These are phyloP conservation scores for Moricandia moricandioides DNA, from an alignment of 345 rosid genomes.

Conservation along the genomic window DNA sequence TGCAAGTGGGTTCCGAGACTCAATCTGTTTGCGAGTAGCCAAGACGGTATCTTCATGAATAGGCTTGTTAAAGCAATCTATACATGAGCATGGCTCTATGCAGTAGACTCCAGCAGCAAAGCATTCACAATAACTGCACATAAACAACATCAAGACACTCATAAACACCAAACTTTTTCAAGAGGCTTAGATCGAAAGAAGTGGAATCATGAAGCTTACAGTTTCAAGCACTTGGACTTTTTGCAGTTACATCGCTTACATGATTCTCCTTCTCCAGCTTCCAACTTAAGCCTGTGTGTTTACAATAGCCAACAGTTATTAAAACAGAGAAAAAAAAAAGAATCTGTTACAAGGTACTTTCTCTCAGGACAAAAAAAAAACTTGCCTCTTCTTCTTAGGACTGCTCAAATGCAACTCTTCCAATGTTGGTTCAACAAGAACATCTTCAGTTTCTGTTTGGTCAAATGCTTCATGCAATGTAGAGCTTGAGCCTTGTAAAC, in stretches of 20 bases:
- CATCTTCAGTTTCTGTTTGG: conserved; percentile 36
- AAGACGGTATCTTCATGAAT: conserved; percentile 88
- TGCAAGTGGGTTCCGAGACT: conserved; percentile 95
- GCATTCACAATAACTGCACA: conserved; percentile 61
- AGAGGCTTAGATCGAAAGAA: not conserved
- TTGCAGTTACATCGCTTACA: conserved; percentile 98
- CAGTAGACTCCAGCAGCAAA: conserved; percentile 99
- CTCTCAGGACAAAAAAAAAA: conserved; percentile 3
- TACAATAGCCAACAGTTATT: not conserved
- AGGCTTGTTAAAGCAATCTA: conserved; percentile 93
- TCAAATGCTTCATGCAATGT: conserved; percentile 52
- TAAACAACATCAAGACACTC: conserved; percentile 4
- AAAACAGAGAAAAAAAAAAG: not conserved
- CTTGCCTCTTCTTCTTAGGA: conserved; percentile 83
- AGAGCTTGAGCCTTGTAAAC: conserved; percentile 41
- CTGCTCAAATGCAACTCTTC: conserved; percentile 67
- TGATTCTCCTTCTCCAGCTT: conserved; percentile 60
- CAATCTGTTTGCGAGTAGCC: conserved; percentile 94
- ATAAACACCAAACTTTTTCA: not conserved
- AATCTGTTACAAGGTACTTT: not conserved
- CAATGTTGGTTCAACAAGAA: conserved; percentile 25
- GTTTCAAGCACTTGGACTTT: conserved; percentile 94
- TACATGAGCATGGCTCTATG: conserved; percentile 90
- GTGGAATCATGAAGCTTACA: conserved; percentile 54
- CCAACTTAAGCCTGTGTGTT: conserved; percentile 59